A percentile compares a stretch with the other conserved stretches of the same genome.
phyloP scores from a whole-genome alignment of 169 alveolate species.

The Eimeria maxima region DNA sequence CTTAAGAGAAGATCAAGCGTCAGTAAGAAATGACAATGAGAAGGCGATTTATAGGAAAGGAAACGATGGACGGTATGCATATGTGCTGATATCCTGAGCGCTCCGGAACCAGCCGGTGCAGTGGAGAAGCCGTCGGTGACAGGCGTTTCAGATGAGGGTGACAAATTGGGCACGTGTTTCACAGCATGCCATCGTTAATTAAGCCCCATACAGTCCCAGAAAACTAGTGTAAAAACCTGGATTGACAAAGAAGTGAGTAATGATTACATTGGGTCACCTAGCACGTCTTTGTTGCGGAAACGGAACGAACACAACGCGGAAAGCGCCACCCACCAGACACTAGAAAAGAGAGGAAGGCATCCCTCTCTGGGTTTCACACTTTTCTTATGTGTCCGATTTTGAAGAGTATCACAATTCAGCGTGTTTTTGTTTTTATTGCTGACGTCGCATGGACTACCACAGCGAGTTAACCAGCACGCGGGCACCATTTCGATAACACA shows the following conservation, averaged over 20 bases:
- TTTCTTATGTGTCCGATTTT: neutral
- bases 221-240: neutral
- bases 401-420: neutral
- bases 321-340: neutral
- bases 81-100: neutral
- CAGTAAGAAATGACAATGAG: neutral
- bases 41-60: neutral
- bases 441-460: neutral
- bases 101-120: neutral
- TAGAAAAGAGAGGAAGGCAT: neutral
- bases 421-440: neutral
- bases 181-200: neutral
- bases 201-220: neutral
- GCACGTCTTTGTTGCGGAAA: neutral
- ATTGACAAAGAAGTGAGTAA: neutral
- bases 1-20: neutral
- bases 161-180: neutral
- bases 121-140: conserved; percentile 6
- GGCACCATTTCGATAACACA: neutral
- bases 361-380: neutral
- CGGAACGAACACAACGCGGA: neutral
- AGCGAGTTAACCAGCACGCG: neutral
- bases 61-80: neutral
- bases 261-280: neutral
- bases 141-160: neutral